Conservation (phyloP, 495 filamentous ascomycete genomes). For the Penicillium bialowiezense region DNA sequence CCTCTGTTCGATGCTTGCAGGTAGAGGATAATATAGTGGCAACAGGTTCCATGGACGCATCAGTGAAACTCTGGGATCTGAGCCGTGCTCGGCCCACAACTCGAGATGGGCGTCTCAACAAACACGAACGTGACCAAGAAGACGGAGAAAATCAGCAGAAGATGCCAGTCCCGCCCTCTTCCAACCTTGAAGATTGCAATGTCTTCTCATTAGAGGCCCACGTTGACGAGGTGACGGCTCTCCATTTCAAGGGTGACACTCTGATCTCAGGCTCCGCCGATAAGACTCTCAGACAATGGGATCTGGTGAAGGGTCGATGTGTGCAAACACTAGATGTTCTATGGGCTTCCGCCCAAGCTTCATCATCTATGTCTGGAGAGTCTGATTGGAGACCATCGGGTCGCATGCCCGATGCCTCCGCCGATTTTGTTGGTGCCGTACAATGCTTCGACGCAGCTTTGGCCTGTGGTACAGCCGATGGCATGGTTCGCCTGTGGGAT, state of each 20-base stretch:
- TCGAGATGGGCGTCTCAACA: slow-evolving; percentile 62
- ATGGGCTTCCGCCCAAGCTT: slow-evolving; percentile 94
- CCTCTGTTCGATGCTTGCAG: slow-evolving; percentile 89
- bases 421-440: slow-evolving; percentile 91
- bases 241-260: slow-evolving; percentile 84
- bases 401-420: slow-evolving; percentile 61
- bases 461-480: slow-evolving; percentile 97
- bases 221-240: slow-evolving; percentile 89
- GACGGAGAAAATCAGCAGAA: slow-evolving; percentile 58
- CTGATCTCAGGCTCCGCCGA: slow-evolving; percentile 94
- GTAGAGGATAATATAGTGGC: slow-evolving; percentile 95
- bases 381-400: slow-evolving; percentile 57
- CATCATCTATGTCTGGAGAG: slow-evolving; percentile 58
- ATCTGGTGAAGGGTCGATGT: slow-evolving; percentile 90
- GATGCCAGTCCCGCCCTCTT: slow-evolving; percentile 53
- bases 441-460: slow-evolving; percentile 97
- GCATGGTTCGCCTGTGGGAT: slow-evolving; percentile 98
- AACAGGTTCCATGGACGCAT: slow-evolving; percentile 94
- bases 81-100: slow-evolving; percentile 59
- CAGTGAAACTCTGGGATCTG: slow-evolving; percentile 92
- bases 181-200: slow-evolving; percentile 81
- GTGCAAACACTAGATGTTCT: slow-evolving; percentile 98
- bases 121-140: slow-evolving; percentile 59
- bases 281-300: slow-evolving; percentile 97
- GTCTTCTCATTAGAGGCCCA: slow-evolving; percentile 86